Evolutionary conservation across 352 stramenopile genomes (phyloP), one percentile per base, ranked within the genome.

Genomic region (Pythium dissotocum): DNA sequence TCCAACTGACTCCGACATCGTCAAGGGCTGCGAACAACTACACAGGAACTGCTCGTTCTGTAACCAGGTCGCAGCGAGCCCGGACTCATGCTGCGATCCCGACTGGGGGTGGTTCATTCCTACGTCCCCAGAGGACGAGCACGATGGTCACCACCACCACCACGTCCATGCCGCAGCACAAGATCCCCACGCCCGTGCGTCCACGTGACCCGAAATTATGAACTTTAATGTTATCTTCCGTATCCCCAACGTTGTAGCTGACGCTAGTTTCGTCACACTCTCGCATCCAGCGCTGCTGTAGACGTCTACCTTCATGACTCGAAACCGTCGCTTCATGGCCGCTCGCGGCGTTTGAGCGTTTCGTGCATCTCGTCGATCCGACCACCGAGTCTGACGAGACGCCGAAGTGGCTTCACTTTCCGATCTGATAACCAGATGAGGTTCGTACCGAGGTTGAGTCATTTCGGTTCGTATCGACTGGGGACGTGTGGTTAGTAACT

Each of bases 71-170:
- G 58, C 38, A 16, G 26, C 66, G 13, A 54, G 26, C 1, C 42
- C 58, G 13, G 63, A 75, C 30, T 42, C 69, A 21, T 90, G 80
- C 63, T 83, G 76, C 30, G 78, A 88, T 44, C 74, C 77, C 0
- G 81, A 80, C 26, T 93, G 85, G 85, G 85, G 85, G 8, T 91
- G 82, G 81, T 93, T 89, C 60, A 80, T 87, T 18, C 76, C 77
- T 18, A 80, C 76, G 33, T 77, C 72, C 2, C 67, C 75, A 35
- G 72, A 67, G 2, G 57, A 70, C 44, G 65, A 58, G 9, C 53
- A 67, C 51, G 49, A 49, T 16, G 38, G 30, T n/a, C 52, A 57
- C 40, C 18, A 61, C 28, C 63, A 58, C 24, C 55, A 30, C 28
- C 30, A 30, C 52, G 14, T 18, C 14, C 3, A 2, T 28, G 2